These are phyloP conservation scores for Eucalyptus globulus DNA, from an alignment of 345 rosid genomes.

Conservation along the genomic window DNA sequence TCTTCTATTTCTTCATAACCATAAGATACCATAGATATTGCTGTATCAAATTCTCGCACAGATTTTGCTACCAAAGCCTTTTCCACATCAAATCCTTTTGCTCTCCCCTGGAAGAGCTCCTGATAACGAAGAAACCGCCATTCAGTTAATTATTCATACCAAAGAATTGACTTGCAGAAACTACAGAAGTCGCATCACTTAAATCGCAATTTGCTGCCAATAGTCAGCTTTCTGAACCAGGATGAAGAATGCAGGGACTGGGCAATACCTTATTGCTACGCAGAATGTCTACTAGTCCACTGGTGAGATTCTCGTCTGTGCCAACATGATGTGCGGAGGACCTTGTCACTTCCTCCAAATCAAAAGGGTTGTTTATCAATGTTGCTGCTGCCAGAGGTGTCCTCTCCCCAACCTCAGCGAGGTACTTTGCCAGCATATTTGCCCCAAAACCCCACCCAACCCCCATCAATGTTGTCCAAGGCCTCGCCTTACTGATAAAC, in stretches of 20 bases:
- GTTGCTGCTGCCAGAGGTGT: constrained; percentile 86
- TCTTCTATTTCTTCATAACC: constrained; percentile 73
- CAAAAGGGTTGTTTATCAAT: constrained; percentile 90
- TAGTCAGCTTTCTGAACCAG: not conserved
- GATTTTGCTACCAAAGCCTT: constrained; percentile 73
- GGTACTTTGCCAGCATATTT: constrained; percentile 80
- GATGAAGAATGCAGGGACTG: not conserved
- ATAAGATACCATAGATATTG: constrained; percentile 79
- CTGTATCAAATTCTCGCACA: constrained; percentile 79
- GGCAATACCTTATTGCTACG: constrained; percentile 65
- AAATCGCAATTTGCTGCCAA: not conserved
- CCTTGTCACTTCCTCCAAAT: constrained; percentile 77
- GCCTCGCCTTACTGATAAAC: constrained; percentile 69
- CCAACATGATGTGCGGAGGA: constrained; percentile 31
- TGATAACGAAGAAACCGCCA: not conserved
- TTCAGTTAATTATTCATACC: not conserved
- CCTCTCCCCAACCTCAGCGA: constrained; percentile 77
- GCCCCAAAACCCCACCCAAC: constrained; percentile 93
- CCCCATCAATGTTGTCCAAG: constrained; percentile 80
- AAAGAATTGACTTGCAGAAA: not conserved
- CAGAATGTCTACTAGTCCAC: constrained; percentile 70
- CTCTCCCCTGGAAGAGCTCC: constrained; percentile 85
- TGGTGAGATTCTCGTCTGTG: constrained; percentile 49
- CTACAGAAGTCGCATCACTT: not conserved
- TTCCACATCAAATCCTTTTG: constrained; percentile 73